These are phyloP conservation scores for Aaosphaeria arxii DNA, from an alignment of 2,329 filamentous ascomycete species.

Conservation along the genomic window DNA sequence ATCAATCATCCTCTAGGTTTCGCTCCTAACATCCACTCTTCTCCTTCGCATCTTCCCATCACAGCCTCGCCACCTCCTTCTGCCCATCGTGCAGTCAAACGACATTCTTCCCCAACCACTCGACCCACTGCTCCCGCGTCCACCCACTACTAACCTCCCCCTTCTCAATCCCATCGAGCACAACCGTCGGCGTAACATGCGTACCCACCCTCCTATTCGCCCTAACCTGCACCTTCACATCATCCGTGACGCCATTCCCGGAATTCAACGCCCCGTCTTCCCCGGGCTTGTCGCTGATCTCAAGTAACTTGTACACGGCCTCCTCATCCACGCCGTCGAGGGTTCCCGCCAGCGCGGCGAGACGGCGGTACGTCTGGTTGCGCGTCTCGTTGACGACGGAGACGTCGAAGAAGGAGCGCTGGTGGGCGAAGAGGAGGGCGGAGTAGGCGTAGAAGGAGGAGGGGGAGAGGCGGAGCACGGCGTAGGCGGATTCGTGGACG, in stretches of 20 bases:
- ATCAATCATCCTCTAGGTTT: too few relatives aligned
- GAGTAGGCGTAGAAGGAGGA: slow-evolving; percentile 79
- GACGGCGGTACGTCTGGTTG: slow-evolving; percentile 77
- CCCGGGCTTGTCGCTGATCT: slow-evolving; percentile 64
- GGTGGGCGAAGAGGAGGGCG: slow-evolving; percentile 63
- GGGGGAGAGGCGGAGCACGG: slow-evolving; percentile 69
- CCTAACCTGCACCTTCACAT: slow-evolving; percentile 82
- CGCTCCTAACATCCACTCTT: too few relatives aligned
- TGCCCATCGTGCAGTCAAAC: slow-evolving; percentile 37
- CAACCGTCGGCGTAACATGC: slow-evolving; percentile 86
- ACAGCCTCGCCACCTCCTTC: background rate
- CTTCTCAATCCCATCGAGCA: slow-evolving; percentile 83
- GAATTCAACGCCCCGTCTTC: slow-evolving; percentile 68
- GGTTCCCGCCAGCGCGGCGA: slow-evolving; percentile 69
- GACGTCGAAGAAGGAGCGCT: slow-evolving; percentile 80
- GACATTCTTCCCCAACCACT: slow-evolving; percentile 71
- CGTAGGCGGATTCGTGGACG: slow-evolving; percentile 78
- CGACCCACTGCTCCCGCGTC: slow-evolving; percentile 76
- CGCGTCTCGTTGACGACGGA: slow-evolving; percentile 78
- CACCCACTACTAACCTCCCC: slow-evolving; percentile 76
- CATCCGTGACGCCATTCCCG: slow-evolving; percentile 80
- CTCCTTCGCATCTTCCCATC: too few relatives aligned
- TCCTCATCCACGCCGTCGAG: slow-evolving; percentile 69
- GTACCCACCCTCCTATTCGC: slow-evolving; percentile 74
- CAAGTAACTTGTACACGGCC: slow-evolving; percentile 67